Conservation (phyloP, 176 grass and related monocot genomes). For the Raddia guianensis region DNA sequence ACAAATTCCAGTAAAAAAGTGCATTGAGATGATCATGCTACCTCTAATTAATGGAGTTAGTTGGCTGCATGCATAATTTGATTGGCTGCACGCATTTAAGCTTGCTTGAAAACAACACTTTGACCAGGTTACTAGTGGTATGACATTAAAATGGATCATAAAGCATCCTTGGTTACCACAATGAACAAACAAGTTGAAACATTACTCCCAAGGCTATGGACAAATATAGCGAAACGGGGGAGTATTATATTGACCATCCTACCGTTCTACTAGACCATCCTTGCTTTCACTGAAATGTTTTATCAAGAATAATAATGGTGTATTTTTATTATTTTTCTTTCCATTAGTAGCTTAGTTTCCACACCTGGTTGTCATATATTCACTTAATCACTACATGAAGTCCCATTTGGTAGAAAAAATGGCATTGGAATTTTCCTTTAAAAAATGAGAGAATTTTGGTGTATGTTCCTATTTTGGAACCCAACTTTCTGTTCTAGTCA, state of each 20-base stretch:
- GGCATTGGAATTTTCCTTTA: not conserved
- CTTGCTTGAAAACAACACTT: too few species aligned
- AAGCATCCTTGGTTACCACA: too few species aligned
- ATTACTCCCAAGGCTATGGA: too few species aligned
- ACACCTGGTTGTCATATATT: not conserved
- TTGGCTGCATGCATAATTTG: too few species aligned
- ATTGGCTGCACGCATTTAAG: too few species aligned
- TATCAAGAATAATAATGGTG: conserved; percentile 6
- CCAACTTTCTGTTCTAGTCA: not conserved
- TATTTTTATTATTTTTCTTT: not conserved
- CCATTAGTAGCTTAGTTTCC: not conserved
- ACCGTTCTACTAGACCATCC: not conserved
- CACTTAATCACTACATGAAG: not conserved
- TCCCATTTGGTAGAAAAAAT: not conserved
- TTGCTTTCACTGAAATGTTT: conserved; percentile 11
- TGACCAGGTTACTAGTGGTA: too few species aligned
- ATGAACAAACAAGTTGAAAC: too few species aligned
- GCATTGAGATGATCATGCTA: too few species aligned
- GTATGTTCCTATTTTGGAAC: not conserved
- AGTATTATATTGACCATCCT: not conserved
- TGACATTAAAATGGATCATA: too few species aligned
- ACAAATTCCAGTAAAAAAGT: too few species aligned
- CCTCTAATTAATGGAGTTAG: too few species aligned
- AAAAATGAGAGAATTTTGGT: conserved; percentile 3
- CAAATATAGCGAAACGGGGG: too few species aligned